Percentiles rank a stretch among this genome's conserved stretches.
Evolutionary conservation across 2,329 filamentous ascomycete genomes (phyloP).

Genomic region (Nemania abortiva): DNA sequence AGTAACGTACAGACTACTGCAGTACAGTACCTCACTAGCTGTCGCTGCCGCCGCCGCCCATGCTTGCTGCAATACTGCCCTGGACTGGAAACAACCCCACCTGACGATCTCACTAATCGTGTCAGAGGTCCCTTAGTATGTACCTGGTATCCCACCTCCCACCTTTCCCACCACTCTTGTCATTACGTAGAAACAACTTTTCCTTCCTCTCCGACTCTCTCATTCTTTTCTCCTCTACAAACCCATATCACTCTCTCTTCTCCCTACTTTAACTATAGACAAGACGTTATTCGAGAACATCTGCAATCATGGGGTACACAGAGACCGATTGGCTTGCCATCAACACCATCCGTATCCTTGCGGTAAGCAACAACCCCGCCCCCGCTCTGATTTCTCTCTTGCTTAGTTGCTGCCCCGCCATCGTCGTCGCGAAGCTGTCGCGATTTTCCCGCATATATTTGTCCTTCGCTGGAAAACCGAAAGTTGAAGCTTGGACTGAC

Average conservation of each 20-base stretch:
- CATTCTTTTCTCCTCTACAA: constrained; percentile 36
- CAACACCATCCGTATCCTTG: constrained; percentile 97
- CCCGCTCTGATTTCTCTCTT: constrained; percentile 35
- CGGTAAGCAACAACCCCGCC: constrained; percentile 76
- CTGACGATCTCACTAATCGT: constrained; percentile 40
- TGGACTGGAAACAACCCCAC: constrained; percentile 30
- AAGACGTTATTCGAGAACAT: constrained; percentile 32
- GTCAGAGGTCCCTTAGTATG: constrained; percentile 10
- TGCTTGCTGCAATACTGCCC: background rate
- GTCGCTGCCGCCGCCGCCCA: background rate
- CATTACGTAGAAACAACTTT: constrained; percentile 29
- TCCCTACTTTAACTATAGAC: constrained; percentile 39
- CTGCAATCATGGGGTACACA: constrained; percentile 83
- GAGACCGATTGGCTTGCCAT: constrained; percentile 91
- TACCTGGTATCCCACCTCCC: constrained; percentile 15
- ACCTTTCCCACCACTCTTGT: constrained; percentile 15
- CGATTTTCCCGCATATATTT: constrained; percentile 35
- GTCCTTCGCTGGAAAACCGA: background rate
- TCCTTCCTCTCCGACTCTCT: constrained; percentile 26
- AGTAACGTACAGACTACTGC: no score
- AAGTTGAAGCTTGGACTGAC: constrained; percentile 40
- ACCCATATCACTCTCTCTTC: constrained; percentile 36
- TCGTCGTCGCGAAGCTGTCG: constrained; percentile 50
- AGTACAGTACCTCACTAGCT: no score
- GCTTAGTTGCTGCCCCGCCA: constrained; percentile 49